Evolutionary conservation across 2,329 filamentous ascomycete species (phyloP).

Genomic region (Fusarium ramigenum): DNA sequence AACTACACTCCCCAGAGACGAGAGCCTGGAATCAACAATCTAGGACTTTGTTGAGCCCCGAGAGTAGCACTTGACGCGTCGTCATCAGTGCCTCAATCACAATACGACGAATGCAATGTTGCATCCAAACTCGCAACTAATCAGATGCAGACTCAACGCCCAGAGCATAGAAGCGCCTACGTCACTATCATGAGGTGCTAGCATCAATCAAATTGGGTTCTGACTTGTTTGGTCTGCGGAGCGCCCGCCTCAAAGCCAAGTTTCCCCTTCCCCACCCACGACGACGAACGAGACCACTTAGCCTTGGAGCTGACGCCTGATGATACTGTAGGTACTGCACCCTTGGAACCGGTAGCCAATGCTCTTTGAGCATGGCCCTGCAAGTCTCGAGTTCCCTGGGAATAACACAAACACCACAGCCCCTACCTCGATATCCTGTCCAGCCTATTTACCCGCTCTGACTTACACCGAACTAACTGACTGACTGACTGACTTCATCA

Average conservation of each 20-base stretch:
- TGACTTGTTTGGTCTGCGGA: conserved; percentile 29
- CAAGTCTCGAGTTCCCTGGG: background rate
- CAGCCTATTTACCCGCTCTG: conserved; percentile 6
- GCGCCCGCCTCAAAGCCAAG: conserved; percentile 30
- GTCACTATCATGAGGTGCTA: conserved; percentile 23
- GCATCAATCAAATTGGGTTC: conserved; percentile 32
- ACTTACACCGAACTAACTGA: background rate
- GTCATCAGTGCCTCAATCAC: conserved; percentile 5
- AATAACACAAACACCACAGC: conserved; percentile 8
- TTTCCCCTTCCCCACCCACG: conserved; percentile 9
- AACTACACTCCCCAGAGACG: background rate
- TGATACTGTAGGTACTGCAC: background rate
- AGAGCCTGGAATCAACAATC: background rate
- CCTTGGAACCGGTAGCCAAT: conserved; percentile 2
- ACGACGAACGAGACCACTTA: background rate
- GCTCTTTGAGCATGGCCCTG: background rate
- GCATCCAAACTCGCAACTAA: conserved; percentile 14
- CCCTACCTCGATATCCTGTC: background rate
- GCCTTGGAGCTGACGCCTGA: conserved; percentile 1
- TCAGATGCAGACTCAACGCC: background rate
- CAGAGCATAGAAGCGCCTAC: background rate
- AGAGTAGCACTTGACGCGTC: background rate
- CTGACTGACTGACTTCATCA: background rate
- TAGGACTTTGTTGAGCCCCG: background rate
- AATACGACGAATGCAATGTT: conserved; percentile 26